Base-by-base conservation (phyloP, 2,329 filamentous ascomycete genomes). In the Alternaria sp. region DNA sequence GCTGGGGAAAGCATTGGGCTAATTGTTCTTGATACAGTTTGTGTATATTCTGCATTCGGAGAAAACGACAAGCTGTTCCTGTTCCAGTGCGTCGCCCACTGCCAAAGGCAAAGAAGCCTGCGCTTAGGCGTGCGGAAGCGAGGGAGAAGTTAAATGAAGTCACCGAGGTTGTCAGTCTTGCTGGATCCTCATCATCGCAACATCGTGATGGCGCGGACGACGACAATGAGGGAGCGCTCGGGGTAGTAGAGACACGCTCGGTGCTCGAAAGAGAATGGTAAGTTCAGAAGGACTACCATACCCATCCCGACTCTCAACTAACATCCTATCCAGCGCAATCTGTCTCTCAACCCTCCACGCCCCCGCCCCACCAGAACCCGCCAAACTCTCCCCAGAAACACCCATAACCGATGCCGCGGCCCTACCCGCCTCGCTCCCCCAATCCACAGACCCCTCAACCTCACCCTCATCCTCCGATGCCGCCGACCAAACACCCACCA, bases 291-390 rank as follows among this genome's bases (percentile, higher is more conserved):
- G 3, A 13, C 7, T 11, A 4, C 13, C 3, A 3, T 12, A 43
- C 17, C 4, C 19, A 11, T 28, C 5, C 3, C 28, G 32, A 13
- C 7, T 15, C 12, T 25, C 19, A 32, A 47, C 62, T 74, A 46
- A 74, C 57, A 21, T 26, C 12, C 0, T 6, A 3, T 7, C 6
- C 57, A 78, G 76, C 61, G 73, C 74, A 19, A 77, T 78, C 54
- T 78, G 75, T 64, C 75, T 78, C 9, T 77, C 73, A 5, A 64
- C 70, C 3, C 66, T 78, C 8, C 61, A 70, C 19, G 65, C 67
- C 13, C 76, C 74, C 2, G 65, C 71, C 9, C 72, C 68, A 1
- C 76, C 76, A 1, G 72, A 74, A 30, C 72, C 76, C 11, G 75
- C 66, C 8, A 72, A 71, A 54, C 52, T 76, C 49, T 51, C 58